phyloP scores from a whole-genome alignment of 257 asterid species.

The Forsythia suspensa region DNA sequence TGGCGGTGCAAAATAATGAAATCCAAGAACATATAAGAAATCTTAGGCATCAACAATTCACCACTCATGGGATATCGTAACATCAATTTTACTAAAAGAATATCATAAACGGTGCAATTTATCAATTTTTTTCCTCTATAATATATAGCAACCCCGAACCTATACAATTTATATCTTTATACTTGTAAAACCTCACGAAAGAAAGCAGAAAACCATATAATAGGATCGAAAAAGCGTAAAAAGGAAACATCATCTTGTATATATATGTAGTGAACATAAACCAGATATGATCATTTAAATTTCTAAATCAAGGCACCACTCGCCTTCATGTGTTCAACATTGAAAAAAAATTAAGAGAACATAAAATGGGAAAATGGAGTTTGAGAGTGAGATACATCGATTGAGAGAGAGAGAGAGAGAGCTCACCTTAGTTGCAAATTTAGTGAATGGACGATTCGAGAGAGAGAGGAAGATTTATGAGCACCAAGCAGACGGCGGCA shows the following conservation, averaged over 20 bases:
- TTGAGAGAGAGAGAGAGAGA: no score
- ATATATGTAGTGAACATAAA: neutral
- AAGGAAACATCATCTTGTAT: neutral
- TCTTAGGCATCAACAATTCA: slow-evolving; percentile 5
- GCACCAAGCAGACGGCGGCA: no score
- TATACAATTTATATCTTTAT: slow-evolving; percentile 2
- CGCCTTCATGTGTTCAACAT: no score
- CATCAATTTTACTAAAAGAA: neutral
- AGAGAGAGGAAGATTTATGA: no score
- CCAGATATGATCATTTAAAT: slow-evolving; percentile 28
- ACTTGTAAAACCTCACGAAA: neutral
- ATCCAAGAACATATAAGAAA: neutral
- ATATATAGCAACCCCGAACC: neutral
- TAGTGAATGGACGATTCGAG: no score
- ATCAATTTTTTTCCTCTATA: neutral
- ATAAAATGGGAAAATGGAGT: no score
- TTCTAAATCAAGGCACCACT: neutral
- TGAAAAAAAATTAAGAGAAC: no score
- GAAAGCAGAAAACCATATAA: slow-evolving; percentile 11
- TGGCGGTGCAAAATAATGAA: neutral
- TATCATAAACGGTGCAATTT: neutral
- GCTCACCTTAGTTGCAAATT: no score
- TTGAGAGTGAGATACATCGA: no score
- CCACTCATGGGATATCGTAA: neutral
- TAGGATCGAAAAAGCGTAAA: neutral